A percentile compares a stretch with the other conserved stretches of the same genome.
These are phyloP conservation scores for Metschnikowia santaceciliae DNA, from an alignment of 805 yeast species.

Conservation along the genomic window DNA sequence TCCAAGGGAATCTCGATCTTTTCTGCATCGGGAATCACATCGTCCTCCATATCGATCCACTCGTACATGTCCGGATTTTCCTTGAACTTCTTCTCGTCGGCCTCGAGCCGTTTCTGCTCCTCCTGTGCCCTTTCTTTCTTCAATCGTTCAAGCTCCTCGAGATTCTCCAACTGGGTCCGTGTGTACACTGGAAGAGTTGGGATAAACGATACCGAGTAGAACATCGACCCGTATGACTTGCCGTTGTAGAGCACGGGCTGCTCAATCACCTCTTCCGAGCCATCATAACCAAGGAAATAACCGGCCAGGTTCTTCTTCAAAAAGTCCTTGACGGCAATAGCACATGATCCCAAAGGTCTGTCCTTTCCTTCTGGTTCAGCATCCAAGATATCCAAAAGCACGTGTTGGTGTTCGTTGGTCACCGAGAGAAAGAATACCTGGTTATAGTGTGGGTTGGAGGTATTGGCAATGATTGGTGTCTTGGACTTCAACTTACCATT, in stretches of 20 bases:
- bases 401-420: conserved; percentile 54
- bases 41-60: conserved; percentile 50
- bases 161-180: conserved; percentile 48
- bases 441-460: conserved; percentile 56
- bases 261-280: conserved; percentile 43
- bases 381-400: conserved; percentile 60
- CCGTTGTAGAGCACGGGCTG: conserved; percentile 41
- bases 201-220: conserved; percentile 57
- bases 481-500: conserved; percentile 56
- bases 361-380: conserved; percentile 62
- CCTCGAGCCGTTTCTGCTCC: conserved; percentile 41
- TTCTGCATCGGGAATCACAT: conserved; percentile 30
- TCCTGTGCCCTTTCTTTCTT: conserved; percentile 33
- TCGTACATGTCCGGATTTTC: conserved; percentile 61
- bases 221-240: conserved; percentile 44
- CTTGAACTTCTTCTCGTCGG: conserved; percentile 48
- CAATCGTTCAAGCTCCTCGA: conserved; percentile 39
- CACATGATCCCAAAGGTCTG: conserved; percentile 57
- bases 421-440: conserved; percentile 59
- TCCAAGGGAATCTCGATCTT: conserved; percentile 47
- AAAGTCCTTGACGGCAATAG: conserved; percentile 46
- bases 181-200: conserved; percentile 65
- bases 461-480: conserved; percentile 52
- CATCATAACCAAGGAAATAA: conserved; percentile 47
- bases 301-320: conserved; percentile 47